phyloP scores from a whole-genome alignment of 2,329 filamentous ascomycete genomes.

The Aspergillus transmontanensis region DNA sequence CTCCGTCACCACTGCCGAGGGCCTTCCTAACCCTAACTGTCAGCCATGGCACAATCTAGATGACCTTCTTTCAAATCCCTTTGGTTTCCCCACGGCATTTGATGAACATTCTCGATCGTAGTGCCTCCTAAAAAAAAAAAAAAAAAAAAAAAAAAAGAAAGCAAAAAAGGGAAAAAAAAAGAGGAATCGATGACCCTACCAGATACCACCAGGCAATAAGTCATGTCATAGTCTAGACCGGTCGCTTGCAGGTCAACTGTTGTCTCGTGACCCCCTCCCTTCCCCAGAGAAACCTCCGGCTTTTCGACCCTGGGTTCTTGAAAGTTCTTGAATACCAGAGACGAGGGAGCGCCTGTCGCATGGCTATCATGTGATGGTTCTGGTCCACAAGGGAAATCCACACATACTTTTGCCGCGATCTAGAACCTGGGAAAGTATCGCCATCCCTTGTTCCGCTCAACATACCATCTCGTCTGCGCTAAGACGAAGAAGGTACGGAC shows the following conservation, averaged over 20 bases:
- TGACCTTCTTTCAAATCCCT: neutral
- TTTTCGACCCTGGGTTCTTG: neutral
- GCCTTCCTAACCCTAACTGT: neutral
- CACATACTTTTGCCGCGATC: neutral
- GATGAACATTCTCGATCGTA: neutral
- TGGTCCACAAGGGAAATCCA: neutral
- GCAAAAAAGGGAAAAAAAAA: neutral
- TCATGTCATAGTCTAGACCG: conserved; percentile 3
- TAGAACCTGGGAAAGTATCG: neutral
- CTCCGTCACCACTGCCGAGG: conserved; percentile 11
- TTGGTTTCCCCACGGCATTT: neutral
- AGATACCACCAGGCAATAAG: neutral
- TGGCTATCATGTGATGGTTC: neutral
- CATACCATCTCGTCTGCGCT: neutral
- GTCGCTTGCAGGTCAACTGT: conserved; percentile 1
- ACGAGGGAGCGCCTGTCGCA: neutral
- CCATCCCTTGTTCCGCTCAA: neutral
- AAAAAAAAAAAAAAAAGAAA: too few relatives aligned
- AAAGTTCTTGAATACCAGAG: neutral
- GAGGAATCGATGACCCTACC: neutral
- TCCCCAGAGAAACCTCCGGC: neutral
- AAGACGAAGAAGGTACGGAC: neutral
- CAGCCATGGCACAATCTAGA: neutral
- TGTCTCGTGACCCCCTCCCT: conserved; percentile 4
- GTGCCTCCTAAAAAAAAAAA: neutral